phyloP scores from a whole-genome alignment of 1,284 basidiomycete genomes.

The Cryptococcus depauperatus region DNA sequence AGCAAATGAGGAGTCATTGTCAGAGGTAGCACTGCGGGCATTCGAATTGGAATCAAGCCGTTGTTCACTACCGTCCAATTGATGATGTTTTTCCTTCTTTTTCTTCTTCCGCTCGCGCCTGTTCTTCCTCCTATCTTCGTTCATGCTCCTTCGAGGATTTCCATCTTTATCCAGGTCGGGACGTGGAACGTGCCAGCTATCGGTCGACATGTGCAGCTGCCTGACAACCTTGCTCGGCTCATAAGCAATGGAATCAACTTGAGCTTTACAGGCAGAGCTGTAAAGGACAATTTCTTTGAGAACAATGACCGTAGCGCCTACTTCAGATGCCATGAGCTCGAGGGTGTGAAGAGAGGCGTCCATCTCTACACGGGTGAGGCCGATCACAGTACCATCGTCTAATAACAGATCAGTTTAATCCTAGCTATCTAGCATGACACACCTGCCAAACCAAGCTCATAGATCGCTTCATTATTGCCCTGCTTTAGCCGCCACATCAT shows the following conservation, averaged over 20 bases:
- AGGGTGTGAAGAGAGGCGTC: constrained; percentile 72
- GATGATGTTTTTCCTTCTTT: neutral
- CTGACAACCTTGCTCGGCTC: neutral
- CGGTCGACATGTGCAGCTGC: neutral
- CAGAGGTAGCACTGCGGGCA: neutral
- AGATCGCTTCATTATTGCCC: constrained; percentile 83
- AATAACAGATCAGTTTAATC: constrained; percentile 29
- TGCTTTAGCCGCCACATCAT: constrained; percentile 90
- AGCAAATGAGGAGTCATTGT: constrained; percentile 15
- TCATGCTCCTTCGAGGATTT: constrained; percentile 17
- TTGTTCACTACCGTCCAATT: neutral
- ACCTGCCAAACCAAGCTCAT: constrained; percentile 71
- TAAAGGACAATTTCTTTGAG: constrained; percentile 63
- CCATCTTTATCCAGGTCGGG: constrained; percentile 28
- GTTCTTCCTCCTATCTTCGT: neutral
- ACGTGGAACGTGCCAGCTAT: constrained; percentile 15
- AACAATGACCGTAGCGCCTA: constrained; percentile 78
- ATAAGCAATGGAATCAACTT: neutral
- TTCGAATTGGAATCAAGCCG: neutral
- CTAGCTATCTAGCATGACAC: constrained; percentile 2
- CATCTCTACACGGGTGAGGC: constrained; percentile 64
- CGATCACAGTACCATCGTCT: constrained; percentile 77
- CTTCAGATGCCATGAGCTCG: constrained; percentile 83
- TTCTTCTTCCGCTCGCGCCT: neutral
- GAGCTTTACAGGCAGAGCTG: neutral